Conservation (phyloP, 345 rosid genomes). For the Cardamine resedifolia region DNA sequence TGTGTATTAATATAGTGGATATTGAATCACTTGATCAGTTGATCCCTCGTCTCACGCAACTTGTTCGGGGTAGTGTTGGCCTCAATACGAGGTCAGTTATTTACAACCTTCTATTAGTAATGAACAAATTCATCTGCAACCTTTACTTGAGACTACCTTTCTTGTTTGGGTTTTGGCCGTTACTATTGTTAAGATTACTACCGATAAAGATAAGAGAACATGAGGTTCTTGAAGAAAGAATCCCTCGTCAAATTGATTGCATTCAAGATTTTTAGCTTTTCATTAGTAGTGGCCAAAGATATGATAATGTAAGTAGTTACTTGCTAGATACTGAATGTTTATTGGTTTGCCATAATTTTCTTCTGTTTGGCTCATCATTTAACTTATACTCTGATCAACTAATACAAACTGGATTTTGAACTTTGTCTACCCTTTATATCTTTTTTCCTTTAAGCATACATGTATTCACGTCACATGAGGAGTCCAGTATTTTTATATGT, state of each 20-base stretch:
- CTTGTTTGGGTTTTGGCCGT: neutral
- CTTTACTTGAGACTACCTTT: conserved; percentile 5
- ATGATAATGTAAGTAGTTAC: neutral
- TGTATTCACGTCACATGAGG: neutral
- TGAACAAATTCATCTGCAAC: neutral
- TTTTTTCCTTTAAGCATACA: neutral
- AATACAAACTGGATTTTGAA: neutral
- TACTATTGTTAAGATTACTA: conserved; percentile 4
- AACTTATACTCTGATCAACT: neutral
- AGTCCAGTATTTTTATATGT: conserved; percentile 13
- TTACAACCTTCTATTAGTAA: conserved; percentile 8
- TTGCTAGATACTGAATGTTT: neutral
- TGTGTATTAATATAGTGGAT: conserved; percentile 80
- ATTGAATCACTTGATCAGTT: conserved; percentile 66
- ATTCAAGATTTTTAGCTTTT: neutral
- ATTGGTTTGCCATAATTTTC: conserved; percentile 12
- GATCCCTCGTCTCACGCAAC: conserved; percentile 79
- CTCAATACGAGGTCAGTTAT: conserved; percentile 85
- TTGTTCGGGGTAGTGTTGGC: conserved; percentile 93
- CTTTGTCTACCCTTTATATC: neutral
- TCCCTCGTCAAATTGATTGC: neutral
- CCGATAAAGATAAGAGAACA: neutral
- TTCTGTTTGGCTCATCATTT: conserved; percentile 1
- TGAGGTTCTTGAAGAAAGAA: neutral
- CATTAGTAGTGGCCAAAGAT: conserved; percentile 7